These are phyloP conservation scores for Talaromyces amestolkiae DNA, from an alignment of 2,329 filamentous ascomycete species.

Conservation along the genomic window DNA sequence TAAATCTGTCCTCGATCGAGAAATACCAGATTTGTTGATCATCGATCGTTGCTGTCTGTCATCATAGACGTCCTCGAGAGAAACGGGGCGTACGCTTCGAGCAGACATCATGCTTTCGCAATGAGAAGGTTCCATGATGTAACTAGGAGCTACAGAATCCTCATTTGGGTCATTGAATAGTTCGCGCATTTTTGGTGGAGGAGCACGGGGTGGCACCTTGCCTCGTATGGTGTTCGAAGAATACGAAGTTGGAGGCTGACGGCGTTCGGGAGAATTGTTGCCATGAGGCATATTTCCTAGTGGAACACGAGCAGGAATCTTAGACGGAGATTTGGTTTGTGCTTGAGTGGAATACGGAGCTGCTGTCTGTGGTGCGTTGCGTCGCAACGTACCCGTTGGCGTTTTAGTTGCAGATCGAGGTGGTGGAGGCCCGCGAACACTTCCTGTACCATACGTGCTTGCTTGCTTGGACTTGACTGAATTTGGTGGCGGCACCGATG, in stretches of 20 bases:
- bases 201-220: slow-evolving; percentile 51
- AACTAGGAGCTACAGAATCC: slow-evolving; percentile 27
- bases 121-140: slow-evolving; percentile 44
- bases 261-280: slow-evolving; percentile 78
- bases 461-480: slow-evolving; percentile 27
- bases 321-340: slow-evolving; percentile 44
- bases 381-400: slow-evolving; percentile 43
- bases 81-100: slow-evolving; percentile 56
- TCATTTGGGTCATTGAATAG: slow-evolving; percentile 58
- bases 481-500: slow-evolving; percentile 35
- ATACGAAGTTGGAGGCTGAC: slow-evolving; percentile 44
- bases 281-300: slow-evolving; percentile 48
- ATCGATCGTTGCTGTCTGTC: slow-evolving; percentile 55
- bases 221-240: slow-evolving; percentile 46
- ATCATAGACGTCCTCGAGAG: slow-evolving; percentile 83
- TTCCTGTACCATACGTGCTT: slow-evolving; percentile 32
- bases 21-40: slow-evolving; percentile 44
- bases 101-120: slow-evolving; percentile 52
- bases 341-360: slow-evolving; percentile 4
- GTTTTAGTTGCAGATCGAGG: slow-evolving; percentile 48
- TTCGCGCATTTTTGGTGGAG: slow-evolving; percentile 89
- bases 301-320: slow-evolving; percentile 49
- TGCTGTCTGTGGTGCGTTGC: slow-evolving; percentile 31
- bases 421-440: slow-evolving; percentile 41
- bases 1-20: slow-evolving; percentile 35